phyloP scores from a whole-genome alignment of 2,329 filamentous ascomycete species.

The Diaporthe eres region DNA sequence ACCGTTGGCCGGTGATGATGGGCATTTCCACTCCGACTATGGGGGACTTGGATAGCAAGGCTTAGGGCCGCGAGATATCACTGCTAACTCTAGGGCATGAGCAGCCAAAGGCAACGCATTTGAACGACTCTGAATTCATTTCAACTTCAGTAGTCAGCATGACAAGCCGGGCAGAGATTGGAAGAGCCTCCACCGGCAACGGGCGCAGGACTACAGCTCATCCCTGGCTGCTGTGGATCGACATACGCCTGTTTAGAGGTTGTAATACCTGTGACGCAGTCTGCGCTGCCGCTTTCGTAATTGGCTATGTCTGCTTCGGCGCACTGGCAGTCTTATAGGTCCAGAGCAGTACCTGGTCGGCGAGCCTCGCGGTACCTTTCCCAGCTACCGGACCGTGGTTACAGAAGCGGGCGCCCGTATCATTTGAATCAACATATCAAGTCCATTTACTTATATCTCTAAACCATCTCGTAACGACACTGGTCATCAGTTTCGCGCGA shows the following conservation, averaged over 20 bases:
- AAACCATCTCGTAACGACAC: not conserved
- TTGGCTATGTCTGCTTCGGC: not conserved
- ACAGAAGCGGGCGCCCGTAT: not conserved
- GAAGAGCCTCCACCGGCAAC: no score
- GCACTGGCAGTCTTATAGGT: not conserved
- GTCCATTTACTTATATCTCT: not conserved
- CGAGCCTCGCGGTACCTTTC: not conserved
- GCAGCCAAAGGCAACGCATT: conserved; percentile 50
- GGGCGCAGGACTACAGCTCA: no score
- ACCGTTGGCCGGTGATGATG: no score
- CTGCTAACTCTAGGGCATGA: conserved; percentile 59
- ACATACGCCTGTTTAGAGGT: no score
- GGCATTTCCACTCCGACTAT: no score
- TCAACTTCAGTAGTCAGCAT: not conserved
- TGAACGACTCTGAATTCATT: not conserved
- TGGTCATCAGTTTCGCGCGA: not conserved
- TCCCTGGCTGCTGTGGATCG: no score
- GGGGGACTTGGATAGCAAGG: no score
- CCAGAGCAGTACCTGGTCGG: not conserved
- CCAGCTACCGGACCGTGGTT: not conserved
- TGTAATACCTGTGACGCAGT: no score
- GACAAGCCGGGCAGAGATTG: not conserved
- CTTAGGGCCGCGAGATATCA: no score
- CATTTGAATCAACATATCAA: not conserved
- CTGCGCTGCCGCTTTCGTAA: not conserved